Base-by-base conservation (phyloP, 345 rosid species). In the Acer saccharum region DNA sequence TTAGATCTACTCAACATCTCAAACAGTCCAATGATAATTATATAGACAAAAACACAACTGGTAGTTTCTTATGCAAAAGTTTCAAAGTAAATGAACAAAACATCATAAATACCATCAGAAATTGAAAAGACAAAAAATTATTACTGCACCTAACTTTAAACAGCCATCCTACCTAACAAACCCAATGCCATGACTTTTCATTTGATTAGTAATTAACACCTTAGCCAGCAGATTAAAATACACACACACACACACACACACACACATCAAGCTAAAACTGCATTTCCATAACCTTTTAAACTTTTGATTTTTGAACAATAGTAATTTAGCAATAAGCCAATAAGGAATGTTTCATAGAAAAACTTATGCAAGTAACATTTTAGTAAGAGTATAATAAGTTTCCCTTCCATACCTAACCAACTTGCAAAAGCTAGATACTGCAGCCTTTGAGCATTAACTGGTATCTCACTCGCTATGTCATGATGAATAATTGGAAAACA, bases 371-470 rank as follows among this genome's bases (percentile, higher is more conserved):
- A 73, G 44, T 9, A n/a, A 64, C 32, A 9, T 72, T 66, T 21
- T 0, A 68, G 10, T 13, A 73, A 52, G 44, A 44, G 54, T 25
- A 23, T 8, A 27, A 61, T 35, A 29, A 68, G 65, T 18, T 75
- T 54, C 18, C 3, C 21, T 46, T 4, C 71, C 86, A 75, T 80
- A 94, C 99, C 99, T 82, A 97, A 88, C 99, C 98, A 97, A 87
- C 97, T 97, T 46, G 98, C 98, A 55, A 97, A 97, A 71, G 99
- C 99, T 77, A 97, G 87, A 84, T 97, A 97, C 82, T 97, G 99
- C 77, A 93, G 85, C 86, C 88, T 92, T 48, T 97, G 99, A n/a
- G 94, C 98, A 85, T 92, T 92, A 75, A 89, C 88, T 13, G 98
- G 99, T 84, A 93, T 94, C 84, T 97, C 99, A 50, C 91, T 97